Base-by-base conservation (phyloP, 306 rosid species). In the Quercus variabilis region DNA sequence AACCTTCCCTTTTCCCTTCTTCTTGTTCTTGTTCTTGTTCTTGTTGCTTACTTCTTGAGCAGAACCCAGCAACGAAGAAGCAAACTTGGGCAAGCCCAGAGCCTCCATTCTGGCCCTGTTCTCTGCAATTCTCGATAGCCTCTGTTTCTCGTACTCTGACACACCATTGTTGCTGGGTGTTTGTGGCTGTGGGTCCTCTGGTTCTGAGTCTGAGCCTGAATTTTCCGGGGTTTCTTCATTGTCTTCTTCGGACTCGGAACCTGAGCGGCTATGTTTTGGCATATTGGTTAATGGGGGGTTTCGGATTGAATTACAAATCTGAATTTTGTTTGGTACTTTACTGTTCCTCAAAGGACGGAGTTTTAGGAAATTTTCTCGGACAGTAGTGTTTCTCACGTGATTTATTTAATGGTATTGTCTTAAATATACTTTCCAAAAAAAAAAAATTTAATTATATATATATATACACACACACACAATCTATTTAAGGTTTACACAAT, bases 61-160 rank as follows among this genome's bases (percentile, higher is more conserved):
- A 6, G 54, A 59, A 41, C 78, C 80, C 87, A 80, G 81, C n/a
- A 92, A 68, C n/a, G 91, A 82, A 5, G 93, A 86, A 0, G 90
- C 90, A 74, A 95, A 76, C 69, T 87, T 85, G 76, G 84, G 84
- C 71, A 95, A 77, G 7, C 97, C 96, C 62, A 95, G 59, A 60
- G 99, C 97, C 79, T 89, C 90, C 85, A 95, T 85, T 74, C 90
- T 92, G 0, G 87, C 91, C 85, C 73, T 89, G 92, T 92, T 95
- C 80, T 90, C 96, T 15, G 92, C 89, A 25, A 92, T 95, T 81
- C 94, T 87, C 8, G 86, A 84, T 2, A 86, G 86, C 88, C 97
- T 89, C 80, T 88, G 97, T 69, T 89, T 85, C 89, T 92, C 98
- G 80, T 91, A 92, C 68, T 90, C 89, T 25, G 91, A 28, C 6